A percentile compares a stretch with the other conserved stretches of the same genome.
phyloP scores from a whole-genome alignment of 352 stramenopile species.

The Thraustotheca clavata region DNA sequence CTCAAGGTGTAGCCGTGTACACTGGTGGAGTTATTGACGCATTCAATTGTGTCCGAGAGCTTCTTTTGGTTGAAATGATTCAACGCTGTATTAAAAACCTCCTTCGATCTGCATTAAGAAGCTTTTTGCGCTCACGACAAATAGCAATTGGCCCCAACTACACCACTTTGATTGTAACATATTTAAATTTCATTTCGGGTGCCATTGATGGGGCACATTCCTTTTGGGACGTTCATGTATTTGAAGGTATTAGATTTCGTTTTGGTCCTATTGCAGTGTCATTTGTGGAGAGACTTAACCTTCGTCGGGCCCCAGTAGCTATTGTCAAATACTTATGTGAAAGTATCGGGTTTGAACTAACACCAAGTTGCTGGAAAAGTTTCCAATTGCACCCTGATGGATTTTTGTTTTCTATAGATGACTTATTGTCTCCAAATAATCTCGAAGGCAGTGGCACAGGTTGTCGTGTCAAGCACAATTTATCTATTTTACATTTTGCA shows the following conservation, averaged over 20 bases:
- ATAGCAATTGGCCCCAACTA: conserved; percentile 6
- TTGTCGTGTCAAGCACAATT: conserved; percentile 77
- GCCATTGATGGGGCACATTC: conserved; percentile 43
- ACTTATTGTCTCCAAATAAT: conserved; percentile 31
- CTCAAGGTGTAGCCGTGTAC: conserved; percentile 63
- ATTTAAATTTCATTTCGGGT: conserved; percentile 64
- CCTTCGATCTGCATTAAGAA: conserved; percentile 62
- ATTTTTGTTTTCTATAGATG: conserved; percentile 70
- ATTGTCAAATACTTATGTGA: conserved; percentile 42
- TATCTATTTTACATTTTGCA: conserved; percentile 80
- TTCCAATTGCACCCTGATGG: conserved; percentile 43
- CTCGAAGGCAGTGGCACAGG: conserved; percentile 26
- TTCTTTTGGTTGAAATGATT: conserved; percentile 82
- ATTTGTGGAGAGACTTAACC: conserved; percentile 67
- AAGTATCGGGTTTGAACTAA: conserved; percentile 56
- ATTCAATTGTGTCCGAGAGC: conserved; percentile 41
- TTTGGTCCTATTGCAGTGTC: conserved; percentile 63
- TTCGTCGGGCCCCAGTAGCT: conserved; percentile 45
- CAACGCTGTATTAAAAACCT: conserved; percentile 84
- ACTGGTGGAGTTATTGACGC: conserved; percentile 49
- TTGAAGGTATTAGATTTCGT: conserved; percentile 56
- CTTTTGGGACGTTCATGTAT: conserved; percentile 68
- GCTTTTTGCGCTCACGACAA: conserved; percentile 12
- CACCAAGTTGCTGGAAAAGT: conserved; percentile 30
- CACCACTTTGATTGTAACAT: conserved; percentile 27